Evolutionary conservation across 2,329 filamentous ascomycete genomes (phyloP).

Genomic region (Furcasterigmium sp.): DNA sequence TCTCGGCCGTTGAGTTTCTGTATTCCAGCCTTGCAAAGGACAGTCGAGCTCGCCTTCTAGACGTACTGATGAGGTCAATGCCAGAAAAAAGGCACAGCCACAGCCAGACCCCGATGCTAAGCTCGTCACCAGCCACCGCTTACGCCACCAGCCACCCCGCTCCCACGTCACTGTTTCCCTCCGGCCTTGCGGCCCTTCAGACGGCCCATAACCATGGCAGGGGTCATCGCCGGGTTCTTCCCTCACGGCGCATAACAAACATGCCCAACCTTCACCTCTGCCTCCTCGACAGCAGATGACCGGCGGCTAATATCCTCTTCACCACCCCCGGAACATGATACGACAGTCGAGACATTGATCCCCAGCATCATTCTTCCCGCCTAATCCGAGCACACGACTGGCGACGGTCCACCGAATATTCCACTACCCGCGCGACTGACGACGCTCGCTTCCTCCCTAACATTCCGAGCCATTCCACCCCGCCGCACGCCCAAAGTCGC

Average conservation of each 20-base stretch:
- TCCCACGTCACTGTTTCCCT: constrained; percentile 11
- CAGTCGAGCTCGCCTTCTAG: no score
- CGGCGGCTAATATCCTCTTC: constrained; percentile 5
- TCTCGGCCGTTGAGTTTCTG: no score
- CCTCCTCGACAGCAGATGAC: constrained; percentile 3
- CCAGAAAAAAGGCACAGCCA: constrained; percentile 11
- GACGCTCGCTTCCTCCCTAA: constrained; percentile 2
- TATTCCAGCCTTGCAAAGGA: no score
- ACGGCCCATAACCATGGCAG: not conserved
- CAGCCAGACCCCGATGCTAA: not conserved
- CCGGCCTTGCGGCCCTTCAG: not conserved
- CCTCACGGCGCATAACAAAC: not conserved
- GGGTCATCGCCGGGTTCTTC: not conserved
- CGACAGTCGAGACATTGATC: constrained; percentile 1
- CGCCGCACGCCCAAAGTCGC: not conserved
- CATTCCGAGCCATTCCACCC: constrained; percentile 1
- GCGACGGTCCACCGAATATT: no score
- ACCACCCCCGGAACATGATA: not conserved
- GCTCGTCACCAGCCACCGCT: constrained; percentile 9
- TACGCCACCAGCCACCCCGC: constrained; percentile 12
- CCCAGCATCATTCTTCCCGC: not conserved
- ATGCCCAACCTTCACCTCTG: constrained; percentile 7
- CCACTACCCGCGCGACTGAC: no score
- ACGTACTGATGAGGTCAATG: constrained; percentile 15
- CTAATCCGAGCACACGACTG: no score